Conservation (phyloP, 2,329 filamentous ascomycete genomes). For the Dichotomopilus funicola region DNA sequence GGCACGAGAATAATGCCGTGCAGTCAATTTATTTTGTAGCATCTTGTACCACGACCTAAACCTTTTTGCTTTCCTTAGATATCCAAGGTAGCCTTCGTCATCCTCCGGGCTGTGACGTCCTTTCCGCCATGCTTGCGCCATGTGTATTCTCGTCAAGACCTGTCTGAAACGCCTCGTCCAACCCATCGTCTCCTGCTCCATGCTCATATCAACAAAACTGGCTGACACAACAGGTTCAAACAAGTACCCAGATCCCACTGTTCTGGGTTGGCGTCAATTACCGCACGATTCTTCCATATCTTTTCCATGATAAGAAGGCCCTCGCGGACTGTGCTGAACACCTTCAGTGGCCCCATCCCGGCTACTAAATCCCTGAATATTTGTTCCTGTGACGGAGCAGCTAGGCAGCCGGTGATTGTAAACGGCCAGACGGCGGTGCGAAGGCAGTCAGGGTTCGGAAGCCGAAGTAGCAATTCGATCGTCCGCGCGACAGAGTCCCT, state of each 20-base stretch:
- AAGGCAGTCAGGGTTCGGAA: constrained; percentile 27
- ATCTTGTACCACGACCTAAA: no score
- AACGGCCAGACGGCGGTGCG: constrained; percentile 33
- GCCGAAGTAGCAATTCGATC: constrained; percentile 28
- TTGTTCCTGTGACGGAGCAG: constrained; percentile 35
- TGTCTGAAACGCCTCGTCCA: no score
- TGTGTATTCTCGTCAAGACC: background rate
- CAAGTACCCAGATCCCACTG: constrained; percentile 40
- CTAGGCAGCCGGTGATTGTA: constrained; percentile 32
- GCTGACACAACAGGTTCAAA: constrained; percentile 25
- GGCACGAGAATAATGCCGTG: background rate
- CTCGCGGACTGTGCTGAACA: constrained; percentile 41
- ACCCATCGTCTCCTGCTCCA: no score
- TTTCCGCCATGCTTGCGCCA: no score
- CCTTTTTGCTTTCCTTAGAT: no score
- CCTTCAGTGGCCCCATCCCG: constrained; percentile 36
- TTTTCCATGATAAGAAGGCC: constrained; percentile 41
- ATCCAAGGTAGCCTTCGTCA: no score
- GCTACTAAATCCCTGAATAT: constrained; percentile 37
- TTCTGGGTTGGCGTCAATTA: constrained; percentile 30
- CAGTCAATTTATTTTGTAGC: background rate
- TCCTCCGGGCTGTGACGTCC: no score
- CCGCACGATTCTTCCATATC: constrained; percentile 37
- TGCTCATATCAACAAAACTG: constrained; percentile 24
- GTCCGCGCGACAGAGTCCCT: constrained; percentile 28